Evolutionary conservation across 2,329 filamentous ascomycete species (phyloP), one percentile per base, ranked within the genome.

Genomic region (Phyllosticta ampelicida): DNA sequence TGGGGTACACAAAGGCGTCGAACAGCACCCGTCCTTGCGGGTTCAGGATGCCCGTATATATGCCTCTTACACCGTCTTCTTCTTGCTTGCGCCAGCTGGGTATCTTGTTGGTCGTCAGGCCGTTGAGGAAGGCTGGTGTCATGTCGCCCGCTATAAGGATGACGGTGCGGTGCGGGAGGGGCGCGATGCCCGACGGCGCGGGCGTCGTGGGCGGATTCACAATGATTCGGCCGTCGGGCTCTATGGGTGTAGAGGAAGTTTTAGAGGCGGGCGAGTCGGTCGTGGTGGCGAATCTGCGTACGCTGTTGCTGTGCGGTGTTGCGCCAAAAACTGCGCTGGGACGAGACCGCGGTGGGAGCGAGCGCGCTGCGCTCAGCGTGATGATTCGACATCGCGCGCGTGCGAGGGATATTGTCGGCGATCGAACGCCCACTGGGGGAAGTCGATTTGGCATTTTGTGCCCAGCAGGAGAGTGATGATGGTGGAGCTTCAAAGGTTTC

Each of bases 51-150:
- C 85, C 89, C 6, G 86, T 80, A 73, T 95, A 97, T 8, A 44
- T 16, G 5, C 36, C 36, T 6, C 16, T 13, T 4, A 44, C 6
- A 2, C 36, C 70, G 87, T 51, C 13, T 5, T 18, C 36, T n/a
- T n/a, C 13, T n/a, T 44, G 36, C 13, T 44, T 44, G 36, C 2
- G 4, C 57, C 57, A 55, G 73, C 55, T 82, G 71, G 51, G 19
- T 62, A 90, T 80, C 62, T 85, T 86, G 62, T 86, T 82, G 0
- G 92, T 96, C 62, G 94, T 82, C 59, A 95, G 82, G 56, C 92
- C 91, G 71, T 97, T 90, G 1, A 99, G 81, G 72, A 91, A 97
- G 64, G 86, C 86, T 52, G 86, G 80, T 29, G 90, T 85, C 66
- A 96, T 92, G 3, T 79, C 79, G 2, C 94, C 94, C 16, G 85